These are phyloP conservation scores for Fusarium cyanostomum DNA, from an alignment of 2,329 filamentous ascomycete species.

Conservation along the genomic window DNA sequence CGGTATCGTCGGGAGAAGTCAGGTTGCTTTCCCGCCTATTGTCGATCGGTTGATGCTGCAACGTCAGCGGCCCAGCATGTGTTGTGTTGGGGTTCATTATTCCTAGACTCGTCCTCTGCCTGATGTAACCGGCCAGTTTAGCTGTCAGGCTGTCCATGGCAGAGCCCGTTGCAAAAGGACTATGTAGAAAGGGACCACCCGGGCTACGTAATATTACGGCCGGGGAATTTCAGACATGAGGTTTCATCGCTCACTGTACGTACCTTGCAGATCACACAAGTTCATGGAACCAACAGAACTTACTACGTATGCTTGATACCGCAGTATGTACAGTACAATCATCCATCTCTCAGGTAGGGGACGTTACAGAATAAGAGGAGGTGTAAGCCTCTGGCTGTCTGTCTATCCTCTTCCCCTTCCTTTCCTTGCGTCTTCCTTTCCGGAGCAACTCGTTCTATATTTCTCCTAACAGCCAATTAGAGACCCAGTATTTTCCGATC, in stretches of 20 bases:
- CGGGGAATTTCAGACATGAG: constrained; percentile 7
- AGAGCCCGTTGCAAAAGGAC: background rate
- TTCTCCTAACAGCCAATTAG: constrained; percentile 32
- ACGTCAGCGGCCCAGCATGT: background rate
- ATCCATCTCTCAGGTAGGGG: no score
- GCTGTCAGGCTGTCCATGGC: background rate
- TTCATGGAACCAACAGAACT: background rate
- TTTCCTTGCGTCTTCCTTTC: background rate
- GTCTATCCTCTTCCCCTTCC: background rate
- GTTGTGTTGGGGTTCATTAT: background rate
- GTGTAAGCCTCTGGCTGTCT: no score
- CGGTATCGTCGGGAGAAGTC: constrained; percentile 8
- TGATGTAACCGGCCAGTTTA: background rate
- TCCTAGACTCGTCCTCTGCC: background rate
- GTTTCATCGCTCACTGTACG: background rate
- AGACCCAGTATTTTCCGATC: constrained; percentile 37
- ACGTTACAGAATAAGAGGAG: no score
- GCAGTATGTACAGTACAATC: no score
- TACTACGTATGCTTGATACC: no score
- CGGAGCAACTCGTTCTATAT: background rate
- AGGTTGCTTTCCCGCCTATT: no score
- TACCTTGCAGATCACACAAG: background rate
- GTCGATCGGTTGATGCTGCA: background rate
- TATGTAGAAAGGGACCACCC: background rate
- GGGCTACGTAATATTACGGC: constrained; percentile 9